A percentile compares a stretch with the other conserved stretches of the same genome.
phyloP scores from a whole-genome alignment of 2,329 filamentous ascomycete genomes.

The Xylariales sp. region DNA sequence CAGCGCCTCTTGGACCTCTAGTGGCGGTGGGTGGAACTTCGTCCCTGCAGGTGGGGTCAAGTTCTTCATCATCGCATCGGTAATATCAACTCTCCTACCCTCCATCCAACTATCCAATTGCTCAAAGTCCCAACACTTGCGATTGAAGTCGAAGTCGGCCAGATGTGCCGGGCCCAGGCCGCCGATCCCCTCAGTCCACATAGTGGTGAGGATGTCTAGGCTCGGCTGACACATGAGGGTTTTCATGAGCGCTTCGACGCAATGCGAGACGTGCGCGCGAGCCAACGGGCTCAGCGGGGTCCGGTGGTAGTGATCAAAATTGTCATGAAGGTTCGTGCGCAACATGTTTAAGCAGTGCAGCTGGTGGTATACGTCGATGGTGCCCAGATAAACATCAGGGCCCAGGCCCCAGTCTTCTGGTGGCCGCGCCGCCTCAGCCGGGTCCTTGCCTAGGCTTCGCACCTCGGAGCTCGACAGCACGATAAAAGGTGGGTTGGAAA shows the following conservation, averaged over 20 bases:
- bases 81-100: slow-evolving; percentile 5
- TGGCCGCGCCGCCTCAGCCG: slow-evolving; percentile 2
- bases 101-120: slow-evolving; percentile 4
- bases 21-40: slow-evolving; percentile 4
- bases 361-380: background rate
- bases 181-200: background rate
- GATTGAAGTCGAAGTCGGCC: slow-evolving; percentile 10
- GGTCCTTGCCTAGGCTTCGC: background rate
- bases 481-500: slow-evolving; percentile 5
- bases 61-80: background rate
- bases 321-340: slow-evolving; percentile 2
- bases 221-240: slow-evolving; percentile 12
- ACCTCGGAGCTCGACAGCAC: background rate
- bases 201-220: slow-evolving; percentile 4
- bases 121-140: slow-evolving; percentile 5
- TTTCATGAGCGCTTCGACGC: slow-evolving; percentile 9
- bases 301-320: background rate
- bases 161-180: slow-evolving; percentile 1
- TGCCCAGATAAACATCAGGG: slow-evolving; percentile 9
- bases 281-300: background rate
- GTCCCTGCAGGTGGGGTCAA: slow-evolving; percentile 3
- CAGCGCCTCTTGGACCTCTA: slow-evolving; percentile 8
- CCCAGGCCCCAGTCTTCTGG: slow-evolving; percentile 8
- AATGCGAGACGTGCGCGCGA: slow-evolving; percentile 4
- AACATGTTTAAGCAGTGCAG: slow-evolving; percentile 3